These are phyloP conservation scores for Aspergillus tamarii DNA, from an alignment of 2,329 filamentous ascomycete species.

Conservation along the genomic window DNA sequence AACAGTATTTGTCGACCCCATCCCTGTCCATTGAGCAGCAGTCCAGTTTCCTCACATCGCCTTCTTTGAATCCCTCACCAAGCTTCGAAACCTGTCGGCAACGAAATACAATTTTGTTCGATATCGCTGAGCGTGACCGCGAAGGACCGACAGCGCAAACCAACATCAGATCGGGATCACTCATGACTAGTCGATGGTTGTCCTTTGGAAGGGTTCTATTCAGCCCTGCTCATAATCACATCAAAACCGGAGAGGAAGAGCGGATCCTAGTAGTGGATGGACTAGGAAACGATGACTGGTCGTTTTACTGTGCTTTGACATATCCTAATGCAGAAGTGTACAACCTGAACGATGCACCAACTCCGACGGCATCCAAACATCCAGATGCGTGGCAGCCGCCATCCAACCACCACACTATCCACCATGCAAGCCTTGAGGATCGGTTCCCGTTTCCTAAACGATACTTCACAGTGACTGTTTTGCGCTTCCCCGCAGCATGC, in stretches of 20 bases:
- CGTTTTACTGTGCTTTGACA: constrained; percentile 54
- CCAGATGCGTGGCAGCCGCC: constrained; percentile 49
- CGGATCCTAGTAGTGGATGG: constrained; percentile 54
- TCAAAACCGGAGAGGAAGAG: constrained; percentile 43
- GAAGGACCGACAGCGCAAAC: constrained; percentile 46
- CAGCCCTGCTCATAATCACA: constrained; percentile 52
- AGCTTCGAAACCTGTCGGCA: constrained; percentile 35
- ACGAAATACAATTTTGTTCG: constrained; percentile 38
- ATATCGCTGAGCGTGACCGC: constrained; percentile 47
- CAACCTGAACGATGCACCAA: constrained; percentile 43
- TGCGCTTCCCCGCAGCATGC: constrained; percentile 52
- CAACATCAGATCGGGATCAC: constrained; percentile 53
- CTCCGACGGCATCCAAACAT: constrained; percentile 37
- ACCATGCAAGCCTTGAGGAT: constrained; percentile 44
- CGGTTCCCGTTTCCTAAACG: constrained; percentile 52
- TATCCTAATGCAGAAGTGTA: constrained; percentile 52
- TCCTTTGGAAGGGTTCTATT: constrained; percentile 56
- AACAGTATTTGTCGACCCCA: constrained; percentile 23
- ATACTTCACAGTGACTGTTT: constrained; percentile 50
- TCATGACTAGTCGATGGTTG: constrained; percentile 56
- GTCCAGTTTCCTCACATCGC: constrained; percentile 32
- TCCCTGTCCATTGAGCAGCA: constrained; percentile 28
- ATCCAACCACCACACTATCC: constrained; percentile 47
- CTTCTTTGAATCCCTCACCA: constrained; percentile 24
- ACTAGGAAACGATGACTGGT: constrained; percentile 57